These are phyloP conservation scores for Plantago elongata DNA, from an alignment of 257 asterid species.

Conservation along the genomic window DNA sequence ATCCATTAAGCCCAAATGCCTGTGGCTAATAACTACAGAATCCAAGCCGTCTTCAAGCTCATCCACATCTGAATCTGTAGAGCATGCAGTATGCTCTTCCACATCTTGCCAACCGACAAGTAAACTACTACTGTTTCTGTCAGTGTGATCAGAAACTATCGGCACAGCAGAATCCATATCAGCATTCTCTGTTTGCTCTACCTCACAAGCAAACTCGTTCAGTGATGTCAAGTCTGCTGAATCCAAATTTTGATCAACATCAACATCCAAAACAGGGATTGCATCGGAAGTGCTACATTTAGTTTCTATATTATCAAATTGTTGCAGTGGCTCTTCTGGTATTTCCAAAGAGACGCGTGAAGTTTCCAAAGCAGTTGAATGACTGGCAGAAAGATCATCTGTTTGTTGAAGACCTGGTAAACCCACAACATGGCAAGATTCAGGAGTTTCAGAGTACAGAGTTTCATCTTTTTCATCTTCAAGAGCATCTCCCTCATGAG, in stretches of 20 bases:
- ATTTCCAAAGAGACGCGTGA: slow-evolving; percentile 26
- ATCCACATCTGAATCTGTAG: slow-evolving; percentile 27
- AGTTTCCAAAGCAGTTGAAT: slow-evolving; percentile 22
- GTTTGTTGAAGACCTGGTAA: slow-evolving; percentile 20
- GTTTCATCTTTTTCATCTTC: slow-evolving; percentile 26
- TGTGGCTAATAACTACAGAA: slow-evolving; percentile 23
- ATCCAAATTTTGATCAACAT: slow-evolving; percentile 23
- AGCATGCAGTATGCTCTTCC: slow-evolving; percentile 27
- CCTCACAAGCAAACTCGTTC: slow-evolving; percentile 29
- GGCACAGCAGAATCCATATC: slow-evolving; percentile 23
- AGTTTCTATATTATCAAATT: slow-evolving; percentile 22
- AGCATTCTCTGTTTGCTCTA: slow-evolving; percentile 26
- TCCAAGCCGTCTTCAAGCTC: slow-evolving; percentile 27
- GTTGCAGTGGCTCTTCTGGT: slow-evolving; percentile 27
- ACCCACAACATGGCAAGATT: slow-evolving; percentile 25
- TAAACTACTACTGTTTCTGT: slow-evolving; percentile 21
- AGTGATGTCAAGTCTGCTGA: slow-evolving; percentile 21
- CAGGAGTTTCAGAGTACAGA: slow-evolving; percentile 23
- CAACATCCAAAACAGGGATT: slow-evolving; percentile 25
- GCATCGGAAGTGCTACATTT: slow-evolving; percentile 20
- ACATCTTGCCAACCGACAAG: slow-evolving; percentile 24
- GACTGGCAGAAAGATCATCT: slow-evolving; percentile 19
- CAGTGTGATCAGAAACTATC: slow-evolving; percentile 23
- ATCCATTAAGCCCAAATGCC: slow-evolving; percentile 28
- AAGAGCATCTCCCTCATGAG: slow-evolving; percentile 26